Conservation (phyloP, 2,329 filamentous ascomycete species). For the Alternaria triticimaculans region DNA sequence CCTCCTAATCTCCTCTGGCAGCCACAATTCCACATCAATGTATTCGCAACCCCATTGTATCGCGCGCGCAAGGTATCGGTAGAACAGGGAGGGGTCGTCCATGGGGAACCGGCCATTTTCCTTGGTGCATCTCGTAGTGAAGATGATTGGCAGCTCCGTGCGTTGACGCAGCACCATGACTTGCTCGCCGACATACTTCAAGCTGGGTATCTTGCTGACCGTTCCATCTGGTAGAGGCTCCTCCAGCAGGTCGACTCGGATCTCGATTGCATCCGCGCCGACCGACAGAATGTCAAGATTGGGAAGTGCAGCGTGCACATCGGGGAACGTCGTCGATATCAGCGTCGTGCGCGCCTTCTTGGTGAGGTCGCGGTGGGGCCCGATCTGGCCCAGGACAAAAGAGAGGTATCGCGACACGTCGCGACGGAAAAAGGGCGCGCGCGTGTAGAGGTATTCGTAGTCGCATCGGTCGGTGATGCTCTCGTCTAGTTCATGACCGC, state of each 20-base stretch:
- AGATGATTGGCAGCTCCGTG: slow-evolving; percentile 88
- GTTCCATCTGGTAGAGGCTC: slow-evolving; percentile 67
- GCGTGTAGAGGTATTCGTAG: slow-evolving; percentile 86
- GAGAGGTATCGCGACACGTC: slow-evolving; percentile 81
- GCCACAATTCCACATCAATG: slow-evolving; percentile 86
- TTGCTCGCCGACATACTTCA: slow-evolving; percentile 86
- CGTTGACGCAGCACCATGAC: slow-evolving; percentile 83
- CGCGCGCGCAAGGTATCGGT: slow-evolving; percentile 79
- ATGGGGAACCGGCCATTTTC: slow-evolving; percentile 88
- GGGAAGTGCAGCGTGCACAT: slow-evolving; percentile 80
- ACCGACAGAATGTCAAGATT: slow-evolving; percentile 89
- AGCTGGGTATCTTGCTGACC: slow-evolving; percentile 72
- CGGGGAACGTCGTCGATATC: slow-evolving; percentile 87
- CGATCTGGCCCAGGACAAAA: slow-evolving; percentile 79
- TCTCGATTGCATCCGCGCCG: slow-evolving; percentile 83
- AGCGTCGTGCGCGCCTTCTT: slow-evolving; percentile 81
- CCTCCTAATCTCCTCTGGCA: slow-evolving; percentile 76
- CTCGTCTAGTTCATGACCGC: slow-evolving; percentile 66
- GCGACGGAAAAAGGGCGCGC: slow-evolving; percentile 72
- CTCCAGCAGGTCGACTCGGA: slow-evolving; percentile 80
- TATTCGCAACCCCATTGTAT: slow-evolving; percentile 92
- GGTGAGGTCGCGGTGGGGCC: slow-evolving; percentile 77
- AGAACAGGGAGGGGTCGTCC: slow-evolving; percentile 76
- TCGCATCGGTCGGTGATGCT: slow-evolving; percentile 73
- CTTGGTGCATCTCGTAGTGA: slow-evolving; percentile 80